These are phyloP conservation scores for Gossypium anomalum DNA, from an alignment of 345 rosid genomes.

Conservation along the genomic window DNA sequence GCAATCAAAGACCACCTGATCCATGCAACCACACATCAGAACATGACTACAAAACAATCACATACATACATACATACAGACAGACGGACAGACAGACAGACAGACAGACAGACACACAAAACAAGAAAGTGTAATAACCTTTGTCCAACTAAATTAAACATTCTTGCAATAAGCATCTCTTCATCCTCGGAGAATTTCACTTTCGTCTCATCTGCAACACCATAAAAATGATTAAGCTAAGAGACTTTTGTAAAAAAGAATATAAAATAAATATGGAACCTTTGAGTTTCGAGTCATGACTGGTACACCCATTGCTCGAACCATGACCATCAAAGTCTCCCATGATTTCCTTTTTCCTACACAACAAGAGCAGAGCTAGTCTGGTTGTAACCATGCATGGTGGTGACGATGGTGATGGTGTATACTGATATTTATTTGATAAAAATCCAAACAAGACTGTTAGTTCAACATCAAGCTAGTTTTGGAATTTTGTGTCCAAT, in stretches of 20 bases:
- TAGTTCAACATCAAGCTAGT: neutral
- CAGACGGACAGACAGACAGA: too few relatives aligned
- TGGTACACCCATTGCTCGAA: neutral
- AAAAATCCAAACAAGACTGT: neutral
- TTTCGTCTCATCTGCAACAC: neutral
- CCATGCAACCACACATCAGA: neutral
- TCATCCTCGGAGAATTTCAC: conserved; percentile 50
- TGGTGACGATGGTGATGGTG: too few relatives aligned
- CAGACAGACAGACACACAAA: neutral
- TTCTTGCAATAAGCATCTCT: conserved; percentile 36
- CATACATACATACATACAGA: neutral
- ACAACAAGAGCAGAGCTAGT: neutral
- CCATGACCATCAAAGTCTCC: neutral
- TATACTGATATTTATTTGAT: neutral
- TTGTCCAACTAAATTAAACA: conserved; percentile 44
- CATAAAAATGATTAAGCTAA: neutral
- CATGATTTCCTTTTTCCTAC: too few relatives aligned
- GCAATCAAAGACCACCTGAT: conserved; percentile 64
- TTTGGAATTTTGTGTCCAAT: neutral
- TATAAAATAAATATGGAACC: neutral
- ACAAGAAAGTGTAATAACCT: conserved; percentile 11
- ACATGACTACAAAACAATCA: neutral
- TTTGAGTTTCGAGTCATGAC: neutral
- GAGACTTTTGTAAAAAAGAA: neutral
- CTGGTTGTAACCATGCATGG: neutral